phyloP scores from a whole-genome alignment of 148 eudicot species.

The Rhododendron ferrugineum region DNA sequence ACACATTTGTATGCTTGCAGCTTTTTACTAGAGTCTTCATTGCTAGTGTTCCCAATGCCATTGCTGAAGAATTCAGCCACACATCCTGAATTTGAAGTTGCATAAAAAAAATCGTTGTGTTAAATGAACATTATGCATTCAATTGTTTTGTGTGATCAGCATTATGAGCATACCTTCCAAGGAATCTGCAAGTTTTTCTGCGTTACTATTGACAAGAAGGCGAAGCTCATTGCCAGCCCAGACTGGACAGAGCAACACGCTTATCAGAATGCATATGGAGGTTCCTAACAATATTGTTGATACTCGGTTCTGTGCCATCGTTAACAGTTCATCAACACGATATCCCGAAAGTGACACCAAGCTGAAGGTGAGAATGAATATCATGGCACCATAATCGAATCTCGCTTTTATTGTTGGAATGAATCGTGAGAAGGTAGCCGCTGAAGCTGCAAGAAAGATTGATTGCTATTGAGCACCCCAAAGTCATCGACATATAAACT shows the following conservation, averaged over 20 bases:
- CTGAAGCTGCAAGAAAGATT: constrained; percentile 48
- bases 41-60: constrained; percentile 12
- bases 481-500: not conserved
- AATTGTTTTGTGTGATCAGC: not conserved
- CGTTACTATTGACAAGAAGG: constrained; percentile 39
- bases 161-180: constrained; percentile 47
- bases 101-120: not conserved
- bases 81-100: constrained; percentile 34
- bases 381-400: constrained; percentile 80
- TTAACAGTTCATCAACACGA: constrained; percentile 61
- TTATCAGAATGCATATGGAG: constrained; percentile 56
- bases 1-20: constrained; percentile 63
- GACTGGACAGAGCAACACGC: constrained; percentile 61
- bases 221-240: constrained; percentile 88
- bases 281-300: constrained; percentile 72
- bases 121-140: not conserved
- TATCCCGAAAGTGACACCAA: constrained; percentile 79
- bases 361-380: constrained; percentile 86
- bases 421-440: constrained; percentile 72
- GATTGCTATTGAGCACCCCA: not conserved
- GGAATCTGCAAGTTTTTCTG: constrained; percentile 65
- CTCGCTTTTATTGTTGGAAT: constrained; percentile 71
- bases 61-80: constrained; percentile 53
- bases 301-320: constrained; percentile 55
- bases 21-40: constrained; percentile 33